phyloP scores from a whole-genome alignment of 495 filamentous ascomycete species.

The Podospora pseudopauciseta region DNA sequence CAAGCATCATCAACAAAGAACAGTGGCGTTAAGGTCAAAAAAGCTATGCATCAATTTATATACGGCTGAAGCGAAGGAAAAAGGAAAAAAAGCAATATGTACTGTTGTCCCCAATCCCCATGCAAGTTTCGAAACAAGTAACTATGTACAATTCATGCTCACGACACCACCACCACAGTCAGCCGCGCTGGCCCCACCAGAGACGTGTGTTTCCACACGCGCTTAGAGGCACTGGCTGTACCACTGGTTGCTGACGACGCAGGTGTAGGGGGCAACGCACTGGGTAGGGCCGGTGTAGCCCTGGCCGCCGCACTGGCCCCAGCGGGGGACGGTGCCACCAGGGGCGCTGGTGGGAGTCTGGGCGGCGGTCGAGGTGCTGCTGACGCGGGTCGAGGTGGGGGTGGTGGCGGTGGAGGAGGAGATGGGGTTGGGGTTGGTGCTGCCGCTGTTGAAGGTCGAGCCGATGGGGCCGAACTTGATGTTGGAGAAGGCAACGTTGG shows the following conservation, averaged over 20 bases:
- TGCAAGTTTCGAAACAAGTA: conserved; percentile 15
- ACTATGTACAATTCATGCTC: conserved; percentile 26
- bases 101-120: conserved; percentile 2
- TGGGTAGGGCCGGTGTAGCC: conserved; percentile 43
- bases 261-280: conserved; percentile 37
- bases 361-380: conserved; percentile 19
- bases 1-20: background rate
- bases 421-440: conserved; percentile 11
- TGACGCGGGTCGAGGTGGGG: conserved; percentile 9
- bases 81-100: conserved; percentile 6
- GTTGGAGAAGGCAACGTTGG: conserved; percentile 58
- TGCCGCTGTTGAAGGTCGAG: conserved; percentile 51
- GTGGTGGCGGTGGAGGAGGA: conserved; percentile 17
- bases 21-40: conserved; percentile 4
- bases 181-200: background rate
- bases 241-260: conserved; percentile 32
- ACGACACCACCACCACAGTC: background rate
- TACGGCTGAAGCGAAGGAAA: conserved; percentile 15
- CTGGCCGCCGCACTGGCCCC: conserved; percentile 46
- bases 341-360: conserved; percentile 15
- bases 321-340: conserved; percentile 21
- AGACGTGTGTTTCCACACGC: background rate
- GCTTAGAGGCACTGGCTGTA: conserved; percentile 44
- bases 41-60: conserved; percentile 22
- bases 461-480: conserved; percentile 68